These are phyloP conservation scores for Botrytis cinerea DNA, from an alignment of 2,329 filamentous ascomycete species.

Conservation along the genomic window DNA sequence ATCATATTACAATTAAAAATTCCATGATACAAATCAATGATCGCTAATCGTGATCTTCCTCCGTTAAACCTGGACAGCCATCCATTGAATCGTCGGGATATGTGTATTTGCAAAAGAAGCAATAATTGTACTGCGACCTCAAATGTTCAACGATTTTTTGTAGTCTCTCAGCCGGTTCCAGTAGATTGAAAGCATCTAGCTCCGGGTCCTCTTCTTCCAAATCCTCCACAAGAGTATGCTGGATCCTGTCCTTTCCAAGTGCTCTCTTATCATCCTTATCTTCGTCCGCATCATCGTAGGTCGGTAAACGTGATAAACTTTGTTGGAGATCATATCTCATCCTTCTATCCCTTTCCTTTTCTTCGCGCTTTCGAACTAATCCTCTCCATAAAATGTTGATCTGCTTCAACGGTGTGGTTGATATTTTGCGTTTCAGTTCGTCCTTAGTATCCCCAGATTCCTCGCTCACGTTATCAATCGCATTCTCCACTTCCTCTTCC, in stretches of 20 bases:
- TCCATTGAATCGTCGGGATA: conserved; percentile 78
- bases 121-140: conserved; percentile 74
- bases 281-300: conserved; percentile 67
- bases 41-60: conserved; percentile 74
- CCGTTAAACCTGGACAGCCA: conserved; percentile 82
- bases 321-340: conserved; percentile 68
- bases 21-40: not conserved
- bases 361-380: conserved; percentile 67
- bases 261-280: conserved; percentile 73
- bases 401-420: conserved; percentile 59
- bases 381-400: conserved; percentile 81
- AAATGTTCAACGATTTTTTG: conserved; percentile 67
- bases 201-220: conserved; percentile 79
- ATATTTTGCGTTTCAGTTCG: conserved; percentile 40
- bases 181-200: conserved; percentile 74
- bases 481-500: conserved; percentile 36
- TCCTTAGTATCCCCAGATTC: conserved; percentile 30
- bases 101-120: conserved; percentile 91
- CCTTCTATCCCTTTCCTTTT: conserved; percentile 66
- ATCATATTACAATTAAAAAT: conserved; percentile 32
- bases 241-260: conserved; percentile 57
- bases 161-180: conserved; percentile 68
- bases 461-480: conserved; percentile 27
- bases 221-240: conserved; percentile 64
- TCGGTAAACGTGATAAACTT: conserved; percentile 62